Evolutionary conservation across 2,329 filamentous ascomycete genomes (phyloP).

Genomic region (Pseudocercospora fuligena): DNA sequence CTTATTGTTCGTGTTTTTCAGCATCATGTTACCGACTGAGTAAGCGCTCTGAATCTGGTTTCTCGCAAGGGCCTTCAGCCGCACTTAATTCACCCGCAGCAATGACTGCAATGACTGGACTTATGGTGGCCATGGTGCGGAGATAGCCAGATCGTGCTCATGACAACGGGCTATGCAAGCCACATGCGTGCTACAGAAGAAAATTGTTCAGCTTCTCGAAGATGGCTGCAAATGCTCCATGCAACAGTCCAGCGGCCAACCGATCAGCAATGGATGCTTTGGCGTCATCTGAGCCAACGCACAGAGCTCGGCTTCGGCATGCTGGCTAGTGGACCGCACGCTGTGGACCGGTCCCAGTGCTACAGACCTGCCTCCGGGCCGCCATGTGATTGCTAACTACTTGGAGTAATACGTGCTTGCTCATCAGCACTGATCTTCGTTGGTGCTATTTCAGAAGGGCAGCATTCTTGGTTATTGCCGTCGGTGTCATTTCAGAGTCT

Average conservation of each 20-base stretch:
- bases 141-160: neutral
- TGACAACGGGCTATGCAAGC: neutral
- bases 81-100: neutral
- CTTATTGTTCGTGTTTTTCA: neutral
- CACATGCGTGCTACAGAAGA: constrained; percentile 1
- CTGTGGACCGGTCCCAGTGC: constrained; percentile 1
- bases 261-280: neutral
- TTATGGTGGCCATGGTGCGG: neutral
- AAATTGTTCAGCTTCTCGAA: neutral
- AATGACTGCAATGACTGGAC: neutral
- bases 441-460: constrained; percentile 10
- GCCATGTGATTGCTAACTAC: constrained; percentile 6
- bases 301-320: constrained; percentile 11
- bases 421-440: constrained; percentile 12
- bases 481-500: constrained; percentile 3
- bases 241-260: neutral
- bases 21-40: neutral
- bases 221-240: neutral
- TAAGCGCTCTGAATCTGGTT: neutral
- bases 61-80: neutral
- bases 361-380: constrained; percentile 12
- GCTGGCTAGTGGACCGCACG: constrained; percentile 1
- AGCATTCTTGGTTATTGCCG: constrained; percentile 5
- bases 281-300: constrained; percentile 7
- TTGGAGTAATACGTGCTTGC: constrained; percentile 15